Evolutionary conservation across 148 eudicot genomes (phyloP), one percentile per base, ranked within the genome.

Genomic region (Fagopyrum esculentum): DNA sequence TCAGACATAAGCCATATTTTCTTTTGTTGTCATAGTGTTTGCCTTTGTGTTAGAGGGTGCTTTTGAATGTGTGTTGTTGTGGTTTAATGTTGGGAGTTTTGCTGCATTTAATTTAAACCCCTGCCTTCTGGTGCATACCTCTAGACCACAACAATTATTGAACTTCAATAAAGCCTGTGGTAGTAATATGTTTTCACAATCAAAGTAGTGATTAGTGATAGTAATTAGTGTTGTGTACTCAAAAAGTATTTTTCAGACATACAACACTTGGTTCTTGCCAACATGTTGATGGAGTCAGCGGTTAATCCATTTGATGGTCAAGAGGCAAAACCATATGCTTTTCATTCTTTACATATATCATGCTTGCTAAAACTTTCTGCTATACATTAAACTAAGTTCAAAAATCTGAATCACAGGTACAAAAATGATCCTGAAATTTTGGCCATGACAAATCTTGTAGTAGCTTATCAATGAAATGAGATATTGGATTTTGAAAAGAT

Each of bases 251-350:
- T 72, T 45, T 15, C 45, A 16, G 73, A 45, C 71, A 45, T 74
- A 48, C 83, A 94, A 73, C 92, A 94, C 80, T 83, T 94, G 96
- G 98, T 94, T 79, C 89, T 92, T 78, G 97, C 98, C 73, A 94
- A 92, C 80, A 92, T 94, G 97, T 80, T 94, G 70, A 92, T 92
- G 98, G 96, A 92, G 78, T 94, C 97, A 49, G 90, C 87, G 83
- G 98, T 92, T 50, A 95, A 92, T 72, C 98, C 98, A n/a, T 94
- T 95, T 82, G 98, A 95, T 76, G 98, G 97, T 66, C 98, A 92
- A 83, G 98, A 95, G 82, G 98, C 98, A 51, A 95, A 95, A 81
- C 98, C 97, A 97, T 95, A 89, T 82, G 92, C 70, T 30, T 51
- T 77, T 56, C 49, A 30, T 77, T 60, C 45, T 61, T 19, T 78